These are phyloP conservation scores for Corymbia citriodora DNA, from an alignment of 441 rosid genomes.

Conservation along the genomic window DNA sequence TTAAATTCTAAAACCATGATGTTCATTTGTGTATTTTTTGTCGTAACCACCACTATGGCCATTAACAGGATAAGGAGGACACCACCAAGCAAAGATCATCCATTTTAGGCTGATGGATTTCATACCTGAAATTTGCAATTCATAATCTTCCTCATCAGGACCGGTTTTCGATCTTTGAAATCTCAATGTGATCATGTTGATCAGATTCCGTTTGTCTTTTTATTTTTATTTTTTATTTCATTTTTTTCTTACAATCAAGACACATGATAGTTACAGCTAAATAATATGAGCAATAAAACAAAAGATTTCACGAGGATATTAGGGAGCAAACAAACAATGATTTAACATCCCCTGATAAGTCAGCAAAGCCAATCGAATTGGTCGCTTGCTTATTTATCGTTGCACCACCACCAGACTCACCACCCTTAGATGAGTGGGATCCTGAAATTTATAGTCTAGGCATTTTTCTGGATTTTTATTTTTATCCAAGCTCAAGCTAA, in stretches of 20 bases:
- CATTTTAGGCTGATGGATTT: background rate
- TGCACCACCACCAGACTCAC: background rate
- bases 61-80: background rate
- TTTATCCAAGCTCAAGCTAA: background rate
- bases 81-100: background rate
- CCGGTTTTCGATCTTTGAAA: background rate
- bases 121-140: background rate
- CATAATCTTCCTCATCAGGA: background rate
- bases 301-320: background rate
- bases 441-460: background rate
- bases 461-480: background rate
- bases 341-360: background rate
- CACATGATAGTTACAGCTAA: background rate
- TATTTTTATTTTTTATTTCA: background rate
- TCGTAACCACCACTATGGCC: background rate
- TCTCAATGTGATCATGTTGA: no score
- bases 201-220: background rate
- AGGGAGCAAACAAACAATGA: background rate
- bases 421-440: rapidly evolving
- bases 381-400: background rate
- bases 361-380: background rate
- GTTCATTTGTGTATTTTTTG: background rate
- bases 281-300: background rate
- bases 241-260: background rate
- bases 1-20: no score